A percentile compares a stretch with the other conserved stretches of the same genome.
Evolutionary conservation across 2,329 filamentous ascomycete species (phyloP).

Genomic region (Scedosporium minutisporum): DNA sequence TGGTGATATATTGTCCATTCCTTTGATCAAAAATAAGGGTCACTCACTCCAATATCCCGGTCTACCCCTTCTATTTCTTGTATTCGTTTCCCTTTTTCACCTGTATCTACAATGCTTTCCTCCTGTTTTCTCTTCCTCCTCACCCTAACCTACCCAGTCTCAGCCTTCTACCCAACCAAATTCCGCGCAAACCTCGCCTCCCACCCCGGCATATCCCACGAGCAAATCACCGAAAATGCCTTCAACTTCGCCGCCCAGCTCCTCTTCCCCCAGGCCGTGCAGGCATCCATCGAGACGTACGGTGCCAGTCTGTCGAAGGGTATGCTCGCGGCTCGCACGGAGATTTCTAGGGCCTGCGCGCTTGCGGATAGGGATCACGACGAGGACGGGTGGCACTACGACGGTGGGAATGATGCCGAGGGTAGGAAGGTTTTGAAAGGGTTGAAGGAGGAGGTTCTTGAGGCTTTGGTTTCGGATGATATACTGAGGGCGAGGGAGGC

Average conservation of each 20-base stretch:
- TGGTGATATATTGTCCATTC: too few species aligned
- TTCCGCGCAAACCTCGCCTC: conserved; percentile 10
- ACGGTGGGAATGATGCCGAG: conserved; percentile 7
- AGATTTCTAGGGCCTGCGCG: conserved; percentile 7
- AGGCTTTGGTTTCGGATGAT: conserved; percentile 5
- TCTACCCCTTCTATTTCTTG: not conserved
- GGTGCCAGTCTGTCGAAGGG: conserved; percentile 5
- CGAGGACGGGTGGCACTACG: conserved; percentile 9
- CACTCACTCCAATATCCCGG: not conserved
- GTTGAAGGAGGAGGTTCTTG: conserved; percentile 6
- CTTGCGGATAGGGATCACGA: conserved; percentile 7
- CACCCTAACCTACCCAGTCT: not conserved
- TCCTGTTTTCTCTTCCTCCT: not conserved
- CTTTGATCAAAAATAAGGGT: not conserved
- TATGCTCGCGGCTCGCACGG: conserved; percentile 8
- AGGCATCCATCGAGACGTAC: not conserved
- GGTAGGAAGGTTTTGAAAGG: conserved; percentile 5
- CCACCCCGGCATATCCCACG: conserved; percentile 10
- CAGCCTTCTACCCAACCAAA: conserved; percentile 11
- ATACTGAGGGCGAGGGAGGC: conserved; percentile 4
- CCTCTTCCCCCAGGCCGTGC: conserved; percentile 3
- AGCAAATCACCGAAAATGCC: conserved; percentile 10
- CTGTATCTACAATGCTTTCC: not conserved
- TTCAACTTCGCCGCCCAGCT: conserved; percentile 3
- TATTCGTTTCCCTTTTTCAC: not conserved